Evolutionary conservation across 2,329 filamentous ascomycete species (phyloP), one percentile per base, ranked within the genome.

Genomic region (Beauveria sp.): DNA sequence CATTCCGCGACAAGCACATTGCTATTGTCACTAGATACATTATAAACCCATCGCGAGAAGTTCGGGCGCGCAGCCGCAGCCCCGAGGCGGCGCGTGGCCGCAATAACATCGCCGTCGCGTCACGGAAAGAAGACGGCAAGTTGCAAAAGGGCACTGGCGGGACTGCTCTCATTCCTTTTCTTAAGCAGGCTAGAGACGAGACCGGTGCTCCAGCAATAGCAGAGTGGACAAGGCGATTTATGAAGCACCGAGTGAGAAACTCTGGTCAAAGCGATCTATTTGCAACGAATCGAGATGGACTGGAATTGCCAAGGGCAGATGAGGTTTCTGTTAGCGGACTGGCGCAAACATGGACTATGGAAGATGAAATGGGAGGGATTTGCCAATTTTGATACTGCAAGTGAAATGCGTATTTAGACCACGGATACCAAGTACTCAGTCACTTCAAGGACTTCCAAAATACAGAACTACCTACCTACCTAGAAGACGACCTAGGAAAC

Each of bases 11-110:
- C 75, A 96, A 93, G 74, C 95, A 99, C 74, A 96, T 99, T 69
- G 90, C 91, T 73, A 93, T 99, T 68, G 95, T 99, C 20, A 92
- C 91, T 5, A 89, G 95, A 46, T 99, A 98, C 78, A 96, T 99
- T 73, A 89, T 99, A 69, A 80, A 95, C 66, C 93, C 93, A 50
- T 93, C 90, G 1, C 86, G 89, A 26, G 89, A 93, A 73, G 84
- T 87, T 7, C 82, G 88, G 59, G 85, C 83, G 1, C 78, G 86
- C 51, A 83, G 84, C 63, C 79, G 80, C 61, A 85, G 80, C 64
- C 83, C 80, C 22, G 81, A 82, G 70, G 78, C 73, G n/a, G 75
- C 75, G 68, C 77, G 79, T 45, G 75, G 73, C 66, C 70, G 70
- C 67, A 63, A 84, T 59, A 91, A 93, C 66, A 79, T 93, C 14